Conservation (phyloP, 2,329 filamentous ascomycete species). For the Penicillium sp. region DNA sequence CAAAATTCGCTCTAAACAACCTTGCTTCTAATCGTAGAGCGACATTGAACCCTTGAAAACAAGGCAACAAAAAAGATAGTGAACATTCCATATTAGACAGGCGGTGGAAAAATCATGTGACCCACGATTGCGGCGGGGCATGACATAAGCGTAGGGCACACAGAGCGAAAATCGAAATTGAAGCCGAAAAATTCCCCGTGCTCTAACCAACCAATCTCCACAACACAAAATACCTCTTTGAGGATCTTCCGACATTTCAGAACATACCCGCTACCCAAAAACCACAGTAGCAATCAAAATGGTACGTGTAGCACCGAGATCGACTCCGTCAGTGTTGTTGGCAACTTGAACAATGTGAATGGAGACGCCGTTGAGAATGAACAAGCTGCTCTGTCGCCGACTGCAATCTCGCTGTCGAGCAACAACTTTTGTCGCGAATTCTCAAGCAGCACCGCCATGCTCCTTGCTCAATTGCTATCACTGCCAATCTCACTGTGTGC, state of each 20-base stretch:
- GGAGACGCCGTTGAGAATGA: neutral
- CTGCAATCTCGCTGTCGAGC: neutral
- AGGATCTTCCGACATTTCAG: slow-evolving; percentile 54
- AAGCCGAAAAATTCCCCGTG: slow-evolving; percentile 23
- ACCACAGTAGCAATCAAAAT: slow-evolving; percentile 41
- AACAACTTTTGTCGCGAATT: neutral
- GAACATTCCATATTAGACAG: neutral
- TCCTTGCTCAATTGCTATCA: neutral
- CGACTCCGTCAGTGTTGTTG: neutral
- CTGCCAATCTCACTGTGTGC: neutral
- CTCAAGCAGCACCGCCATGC: neutral
- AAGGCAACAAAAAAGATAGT: neutral
- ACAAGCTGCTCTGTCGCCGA: neutral
- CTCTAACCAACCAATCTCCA: slow-evolving; percentile 22
- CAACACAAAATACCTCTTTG: slow-evolving; percentile 46
- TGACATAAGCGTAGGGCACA: slow-evolving; percentile 35
- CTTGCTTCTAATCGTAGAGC: neutral
- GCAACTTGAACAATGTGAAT: slow-evolving; percentile 10
- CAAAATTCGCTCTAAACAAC: slow-evolving; percentile 4
- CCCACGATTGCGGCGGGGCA: neutral
- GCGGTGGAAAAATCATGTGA: neutral
- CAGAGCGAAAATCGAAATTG: slow-evolving; percentile 30
- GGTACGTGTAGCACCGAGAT: slow-evolving; percentile 34
- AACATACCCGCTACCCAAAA: slow-evolving; percentile 28
- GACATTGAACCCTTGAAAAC: neutral